A percentile compares a stretch with the other conserved stretches of the same genome.
These are phyloP conservation scores for Mucor ambiguus DNA, from an alignment of 371 early-diverging fungal genomes.

Conservation along the genomic window DNA sequence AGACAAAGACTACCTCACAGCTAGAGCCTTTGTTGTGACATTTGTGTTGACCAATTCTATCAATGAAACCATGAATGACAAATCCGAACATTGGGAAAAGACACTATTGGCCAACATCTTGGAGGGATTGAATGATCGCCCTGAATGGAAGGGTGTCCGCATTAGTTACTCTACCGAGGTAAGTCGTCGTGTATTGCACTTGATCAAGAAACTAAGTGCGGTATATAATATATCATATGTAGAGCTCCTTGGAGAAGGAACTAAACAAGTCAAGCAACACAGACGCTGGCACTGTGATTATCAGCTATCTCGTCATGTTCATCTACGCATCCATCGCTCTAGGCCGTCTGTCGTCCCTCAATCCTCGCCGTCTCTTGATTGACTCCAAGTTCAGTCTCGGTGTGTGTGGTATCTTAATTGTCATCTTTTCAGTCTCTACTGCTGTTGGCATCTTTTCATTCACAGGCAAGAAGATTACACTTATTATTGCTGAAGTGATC, in stretches of 20 bases:
- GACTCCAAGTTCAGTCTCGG: slow-evolving; percentile 75
- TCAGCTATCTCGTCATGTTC: slow-evolving; percentile 77
- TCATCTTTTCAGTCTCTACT: slow-evolving; percentile 69
- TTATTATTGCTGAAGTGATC: slow-evolving; percentile 83
- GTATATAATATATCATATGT: background rate
- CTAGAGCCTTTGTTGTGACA: slow-evolving; percentile 68
- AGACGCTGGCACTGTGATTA: slow-evolving; percentile 62
- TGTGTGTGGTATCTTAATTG: slow-evolving; percentile 71
- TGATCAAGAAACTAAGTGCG: background rate
- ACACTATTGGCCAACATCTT: slow-evolving; percentile 49
- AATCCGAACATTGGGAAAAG: slow-evolving; percentile 70
- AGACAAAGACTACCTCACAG: slow-evolving; percentile 37
- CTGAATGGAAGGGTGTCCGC: slow-evolving; percentile 55
- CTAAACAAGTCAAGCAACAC: slow-evolving; percentile 71
- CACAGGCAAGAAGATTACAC: slow-evolving; percentile 66
- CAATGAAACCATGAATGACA: slow-evolving; percentile 35
- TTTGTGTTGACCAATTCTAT: slow-evolving; percentile 68
- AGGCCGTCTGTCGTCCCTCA: slow-evolving; percentile 50
- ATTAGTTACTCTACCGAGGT: slow-evolving; percentile 75
- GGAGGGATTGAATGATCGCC: slow-evolving; percentile 36
- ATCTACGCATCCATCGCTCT: slow-evolving; percentile 73
- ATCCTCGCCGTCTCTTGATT: slow-evolving; percentile 56
- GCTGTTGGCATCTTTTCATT: slow-evolving; percentile 73
- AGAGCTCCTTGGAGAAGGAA: slow-evolving; percentile 69
- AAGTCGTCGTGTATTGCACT: background rate